Evolutionary conservation across 108 stramenopile species (phyloP), one percentile per base, ranked within the genome.

Genomic region (Nitzschia sp.): DNA sequence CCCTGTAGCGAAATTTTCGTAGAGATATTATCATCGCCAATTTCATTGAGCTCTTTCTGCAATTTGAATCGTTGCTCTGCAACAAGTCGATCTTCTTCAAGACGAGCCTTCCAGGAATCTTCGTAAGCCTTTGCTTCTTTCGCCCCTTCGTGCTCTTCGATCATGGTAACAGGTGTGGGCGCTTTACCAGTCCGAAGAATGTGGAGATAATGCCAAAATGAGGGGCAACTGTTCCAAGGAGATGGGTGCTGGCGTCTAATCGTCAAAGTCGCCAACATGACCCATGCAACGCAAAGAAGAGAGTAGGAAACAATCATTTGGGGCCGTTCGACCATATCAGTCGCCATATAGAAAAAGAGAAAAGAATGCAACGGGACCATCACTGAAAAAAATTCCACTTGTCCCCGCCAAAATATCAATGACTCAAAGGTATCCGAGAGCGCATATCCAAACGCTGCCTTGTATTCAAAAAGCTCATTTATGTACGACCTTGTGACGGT

Each of bases 351-450:
- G 67, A 89, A 93, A 3, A 82, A 60, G 11, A 89, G 54, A 1
- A 82, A 69, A 11, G 88, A 90, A 66, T 92, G 85, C 6, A 92
- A 11, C 3, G 91, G 91, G 22, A 92, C 64, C 56, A 72, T 75
- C 0, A 77, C 52, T 23, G 72, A 54, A 9, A 61, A 76, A 3
- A 86, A 62, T 55, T 88, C 72, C 30, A 92, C 83, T 61, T 89
- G 88, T 34, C 82, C 85, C 47, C 79, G 73, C 90, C 90, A 91
- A 59, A 90, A 85, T 21, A 89, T 63, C n/a, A 90, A 60, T 6
- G 86, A 85, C 45, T 29, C 26, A 19, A 45, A 55, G 0, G 73
- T 38, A 62, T 75, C 73, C 3, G 28, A 23, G 45, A 72, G 32
- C 0, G 54, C 66, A 55, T 65, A 78, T 38, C 35, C 19, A 21